Evolutionary conservation across 2,329 filamentous ascomycete genomes (phyloP).

Genomic region (Hirsutella minnesotensis): DNA sequence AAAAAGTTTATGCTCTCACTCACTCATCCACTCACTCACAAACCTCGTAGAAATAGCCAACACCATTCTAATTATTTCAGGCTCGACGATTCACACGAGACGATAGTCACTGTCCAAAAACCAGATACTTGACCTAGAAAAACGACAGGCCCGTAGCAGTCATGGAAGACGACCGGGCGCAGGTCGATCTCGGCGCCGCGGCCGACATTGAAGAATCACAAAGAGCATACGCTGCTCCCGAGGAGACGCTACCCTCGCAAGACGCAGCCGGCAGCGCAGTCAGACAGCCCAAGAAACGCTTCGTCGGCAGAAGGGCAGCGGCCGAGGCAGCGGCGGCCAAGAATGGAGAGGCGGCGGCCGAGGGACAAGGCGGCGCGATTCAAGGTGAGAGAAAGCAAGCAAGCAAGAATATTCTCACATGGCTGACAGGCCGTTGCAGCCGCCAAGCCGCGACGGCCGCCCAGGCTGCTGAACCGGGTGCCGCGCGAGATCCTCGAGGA

Average conservation of each 20-base stretch:
- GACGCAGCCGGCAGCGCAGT: constrained; percentile 13
- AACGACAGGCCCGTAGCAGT: too few species aligned
- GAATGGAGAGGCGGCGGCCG: constrained; percentile 16
- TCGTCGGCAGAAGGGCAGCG: constrained; percentile 72
- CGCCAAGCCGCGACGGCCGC: constrained; percentile 57
- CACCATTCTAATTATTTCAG: too few species aligned
- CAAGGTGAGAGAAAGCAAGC: constrained; percentile 33
- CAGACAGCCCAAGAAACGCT: constrained; percentile 80
- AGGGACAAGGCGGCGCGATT: constrained; percentile 19
- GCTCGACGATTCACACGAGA: too few species aligned
- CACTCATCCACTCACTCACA: too few species aligned
- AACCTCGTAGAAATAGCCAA: too few species aligned
- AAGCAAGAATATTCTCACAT: too few species aligned
- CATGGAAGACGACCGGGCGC: constrained; percentile 69
- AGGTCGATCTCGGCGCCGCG: constrained; percentile 58
- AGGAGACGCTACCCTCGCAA: background rate
- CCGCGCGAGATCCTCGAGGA: constrained; percentile 80
- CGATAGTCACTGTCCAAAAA: too few species aligned
- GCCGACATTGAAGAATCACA: constrained; percentile 47
- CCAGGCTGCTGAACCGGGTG: constrained; percentile 81
- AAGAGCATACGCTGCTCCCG: constrained; percentile 15
- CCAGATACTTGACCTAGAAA: too few species aligned
- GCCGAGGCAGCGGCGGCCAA: constrained; percentile 46
- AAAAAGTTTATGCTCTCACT: background rate
- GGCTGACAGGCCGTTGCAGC: too few species aligned